Evolutionary conservation across 805 yeast genomes (phyloP), one percentile per base, ranked within the genome.

Genomic region (Saturnispora gosingensis): DNA sequence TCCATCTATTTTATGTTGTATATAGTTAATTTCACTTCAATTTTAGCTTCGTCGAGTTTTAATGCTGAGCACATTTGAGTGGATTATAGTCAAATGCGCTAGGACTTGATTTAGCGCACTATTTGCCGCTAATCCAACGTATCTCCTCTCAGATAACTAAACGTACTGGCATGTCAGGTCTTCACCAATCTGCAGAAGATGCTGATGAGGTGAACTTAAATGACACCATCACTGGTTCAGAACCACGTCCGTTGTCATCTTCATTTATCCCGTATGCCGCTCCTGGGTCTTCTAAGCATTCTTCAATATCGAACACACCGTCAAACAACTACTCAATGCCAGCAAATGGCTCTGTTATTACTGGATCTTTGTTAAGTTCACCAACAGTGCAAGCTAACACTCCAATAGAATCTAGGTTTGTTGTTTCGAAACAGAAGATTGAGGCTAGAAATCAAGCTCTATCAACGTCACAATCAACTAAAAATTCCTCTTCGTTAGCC

Each of bases 391-490:
- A 78, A 5, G 62, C 71, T 40, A 68, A 79, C 18, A 71, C 74
- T 15, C 75, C 81, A 32, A 81, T 89, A n/a, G 97, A 88, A 62
- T 85, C 95, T 15, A 74, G 96, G 43, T 88, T 89, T 62, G 81
- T 89, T 47, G 84, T 89, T 39, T 85, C 95, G 10, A 81, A 87
- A 60, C 93, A 84, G 54, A 78, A 85, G 50, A 80, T 82, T 24
- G 78, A 76, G 30, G 76, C 75, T 16, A 59, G 66, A 59, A 49
- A 46, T 16, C 27, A 49, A 5, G 72, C 56, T 27, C 39, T 48
- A n/a, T 54, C 57, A 15, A 50, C 52, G 4, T 55, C 58, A 1
- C 44, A 30, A 16, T 57, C 51, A 20, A 58, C 60, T 16, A 59
- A 61, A 45, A 73, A 78, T 5, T 76, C 73, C 53, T 70, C 78